These are phyloP conservation scores for Backusella sp. DNA, from an alignment of 192 early-diverging fungal genomes.

Conservation along the genomic window DNA sequence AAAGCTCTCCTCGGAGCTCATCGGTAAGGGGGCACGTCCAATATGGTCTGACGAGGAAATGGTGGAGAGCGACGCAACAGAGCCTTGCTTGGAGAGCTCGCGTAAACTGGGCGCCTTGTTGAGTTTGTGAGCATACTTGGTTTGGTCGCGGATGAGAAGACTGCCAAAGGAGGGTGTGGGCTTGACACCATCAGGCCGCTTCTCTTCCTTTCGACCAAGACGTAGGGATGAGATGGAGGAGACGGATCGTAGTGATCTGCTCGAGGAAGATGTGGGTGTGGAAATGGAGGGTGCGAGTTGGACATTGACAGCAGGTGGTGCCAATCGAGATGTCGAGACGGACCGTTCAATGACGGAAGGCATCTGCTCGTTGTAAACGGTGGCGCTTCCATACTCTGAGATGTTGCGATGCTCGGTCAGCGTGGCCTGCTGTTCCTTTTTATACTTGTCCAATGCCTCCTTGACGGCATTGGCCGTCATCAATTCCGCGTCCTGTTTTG, in stretches of 20 bases:
- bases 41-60: conserved; percentile 12
- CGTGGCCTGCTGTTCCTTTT: neutral
- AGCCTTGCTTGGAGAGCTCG: neutral
- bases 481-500: neutral
- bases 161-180: conserved; percentile 11
- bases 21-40: neutral
- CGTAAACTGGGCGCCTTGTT: neutral
- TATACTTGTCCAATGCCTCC: neutral
- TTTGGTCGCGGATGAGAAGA: conserved; percentile 11
- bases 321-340: conserved; percentile 20
- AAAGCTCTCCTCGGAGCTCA: conserved; percentile 9
- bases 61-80: conserved; percentile 10
- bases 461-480: neutral
- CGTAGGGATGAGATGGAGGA: conserved; percentile 27
- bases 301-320: conserved; percentile 12
- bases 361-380: neutral
- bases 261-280: conserved; percentile 15
- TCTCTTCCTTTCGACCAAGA: neutral
- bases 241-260: conserved; percentile 8
- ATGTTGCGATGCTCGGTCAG: neutral
- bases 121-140: neutral
- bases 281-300: conserved; percentile 28
- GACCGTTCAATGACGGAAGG: conserved; percentile 16
- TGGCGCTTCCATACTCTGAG: neutral
- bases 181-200: neutral